Evolutionary conservation across 257 asterid species (phyloP).

Genomic region (Ballota nigra): DNA sequence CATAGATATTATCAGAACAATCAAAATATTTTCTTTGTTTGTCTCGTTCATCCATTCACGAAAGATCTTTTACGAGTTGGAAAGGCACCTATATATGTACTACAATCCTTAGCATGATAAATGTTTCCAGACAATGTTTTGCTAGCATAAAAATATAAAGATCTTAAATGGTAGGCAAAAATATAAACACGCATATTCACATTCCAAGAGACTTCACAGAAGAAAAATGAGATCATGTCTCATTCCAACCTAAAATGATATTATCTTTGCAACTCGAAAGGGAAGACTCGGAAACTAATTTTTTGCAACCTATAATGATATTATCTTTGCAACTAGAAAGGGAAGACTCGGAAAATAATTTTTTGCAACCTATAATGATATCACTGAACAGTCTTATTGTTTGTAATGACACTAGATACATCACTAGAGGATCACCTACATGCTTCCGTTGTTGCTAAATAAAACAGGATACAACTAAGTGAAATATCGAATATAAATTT

Average conservation of each 20-base stretch:
- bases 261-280: too few relatives aligned
- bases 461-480: not conserved
- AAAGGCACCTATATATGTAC: slow-evolving; percentile 1
- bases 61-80: not conserved
- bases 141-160: not conserved
- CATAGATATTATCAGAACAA: slow-evolving; percentile 11
- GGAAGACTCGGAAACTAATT: too few relatives aligned
- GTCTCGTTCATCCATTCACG: slow-evolving; percentile 7
- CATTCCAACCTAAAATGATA: too few relatives aligned
- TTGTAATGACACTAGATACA: too few relatives aligned
- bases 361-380: too few relatives aligned
- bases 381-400: too few relatives aligned
- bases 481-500: not conserved
- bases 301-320: too few relatives aligned
- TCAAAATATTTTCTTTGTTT: slow-evolving; percentile 17
- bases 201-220: not conserved
- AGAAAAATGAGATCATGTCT: too few relatives aligned
- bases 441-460: not conserved
- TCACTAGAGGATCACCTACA: not conserved
- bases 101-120: not conserved
- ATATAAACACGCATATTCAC: not conserved
- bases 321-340: too few relatives aligned
- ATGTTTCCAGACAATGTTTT: not conserved
- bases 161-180: not conserved
- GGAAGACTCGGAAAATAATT: too few relatives aligned